Evolutionary conservation across 345 rosid genomes (phyloP), one percentile per base, ranked within the genome.

Genomic region (Reutealis trisperma): DNA sequence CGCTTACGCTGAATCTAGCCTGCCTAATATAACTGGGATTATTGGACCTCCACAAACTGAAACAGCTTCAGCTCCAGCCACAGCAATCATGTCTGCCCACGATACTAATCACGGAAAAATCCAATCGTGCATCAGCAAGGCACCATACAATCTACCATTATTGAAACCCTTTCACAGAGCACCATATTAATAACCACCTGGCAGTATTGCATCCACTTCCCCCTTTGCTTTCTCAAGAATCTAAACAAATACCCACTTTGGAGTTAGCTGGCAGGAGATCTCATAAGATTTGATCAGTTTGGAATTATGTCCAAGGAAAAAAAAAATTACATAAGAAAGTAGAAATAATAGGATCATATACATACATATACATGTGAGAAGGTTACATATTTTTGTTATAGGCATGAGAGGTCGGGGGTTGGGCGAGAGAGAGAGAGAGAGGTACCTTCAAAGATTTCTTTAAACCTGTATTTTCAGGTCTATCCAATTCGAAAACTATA

Each of bases 21-120:
- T 91, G 77, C 98, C 98, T 67, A 91, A 71, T 32, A 55, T 77
- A 81, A 95, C 88, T 21, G 91, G 82, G 52, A 95, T 90, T 45
- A 83, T 79, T 11, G 99, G 99, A 81, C 98, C 98, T n/a, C 97
- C 96, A 70, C 98, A 93, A 65, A 89, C 64, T 16, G 97, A 89
- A 85, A 93, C 93, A 75, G 97, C 98, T 86, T 90, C 96, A 70
- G 99, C 95, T 73, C 96, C 98, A 70, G 90, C 94, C 15, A 93
- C 89, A 83, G 94, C 86, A 71, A 93, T 94, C 92, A 90, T 88
- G 87, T 94, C 98, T 2, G 98, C 95, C 98, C 98, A 93, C 32
- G 98, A 93, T 59, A 93, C 98, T 95, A 81, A 87, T n/a, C 76
- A 42, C 16, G 73, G 70, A 83, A 57, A 54, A 59, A 60, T 75